Evolutionary conservation across 331 rosid species (phyloP).

Genomic region (Dryas integrifolia): DNA sequence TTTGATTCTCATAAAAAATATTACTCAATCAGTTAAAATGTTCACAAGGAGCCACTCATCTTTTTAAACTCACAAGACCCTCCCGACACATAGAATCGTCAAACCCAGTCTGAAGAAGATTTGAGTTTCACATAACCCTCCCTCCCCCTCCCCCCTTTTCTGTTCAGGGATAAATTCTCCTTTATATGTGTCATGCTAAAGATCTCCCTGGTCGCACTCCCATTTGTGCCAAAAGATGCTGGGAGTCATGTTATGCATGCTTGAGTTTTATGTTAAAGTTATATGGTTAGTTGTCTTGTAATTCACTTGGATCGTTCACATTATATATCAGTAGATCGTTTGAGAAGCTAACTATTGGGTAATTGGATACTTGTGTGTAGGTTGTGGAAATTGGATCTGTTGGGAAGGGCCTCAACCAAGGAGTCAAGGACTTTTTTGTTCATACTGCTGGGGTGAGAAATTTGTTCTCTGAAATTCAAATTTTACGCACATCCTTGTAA

Average conservation of each 20-base stretch:
- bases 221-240: neutral
- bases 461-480: constrained; percentile 12
- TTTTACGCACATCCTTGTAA: neutral
- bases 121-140: neutral
- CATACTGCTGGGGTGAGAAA: constrained; percentile 71
- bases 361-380: constrained; percentile 41
- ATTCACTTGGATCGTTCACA: neutral
- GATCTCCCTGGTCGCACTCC: neutral
- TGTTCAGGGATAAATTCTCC: neutral
- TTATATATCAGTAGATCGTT: constrained; percentile 2
- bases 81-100: neutral
- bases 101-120: neutral
- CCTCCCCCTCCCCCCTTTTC: too few species aligned
- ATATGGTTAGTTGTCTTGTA: neutral
- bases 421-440: constrained; percentile 50
- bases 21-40: neutral
- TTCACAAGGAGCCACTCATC: neutral
- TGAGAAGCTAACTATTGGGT: constrained; percentile 19
- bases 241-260: neutral
- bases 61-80: neutral
- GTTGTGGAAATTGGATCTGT: constrained; percentile 80
- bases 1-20: too few species aligned
- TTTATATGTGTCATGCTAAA: neutral
- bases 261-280: neutral
- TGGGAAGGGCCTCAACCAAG: constrained; percentile 69